phyloP scores from a whole-genome alignment of 371 early-diverging fungal genomes.

The Syncephalis fuscata region DNA sequence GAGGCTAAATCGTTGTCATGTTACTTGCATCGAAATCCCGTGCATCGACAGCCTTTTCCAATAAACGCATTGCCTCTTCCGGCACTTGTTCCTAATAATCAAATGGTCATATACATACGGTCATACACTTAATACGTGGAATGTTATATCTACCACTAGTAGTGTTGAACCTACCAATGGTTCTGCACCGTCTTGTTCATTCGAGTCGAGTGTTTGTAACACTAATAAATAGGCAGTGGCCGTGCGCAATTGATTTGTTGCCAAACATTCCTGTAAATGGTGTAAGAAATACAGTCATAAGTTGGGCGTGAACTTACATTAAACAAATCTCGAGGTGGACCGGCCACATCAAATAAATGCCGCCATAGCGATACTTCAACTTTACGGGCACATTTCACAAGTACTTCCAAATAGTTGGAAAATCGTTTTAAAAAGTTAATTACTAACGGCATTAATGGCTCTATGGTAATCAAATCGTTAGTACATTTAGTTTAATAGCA shows the following conservation, averaged over 20 bases:
- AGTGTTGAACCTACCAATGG: no score
- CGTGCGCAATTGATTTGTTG: slow-evolving; percentile 43
- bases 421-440: slow-evolving; percentile 58
- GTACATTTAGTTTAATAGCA: no score
- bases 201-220: slow-evolving; percentile 48
- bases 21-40: slow-evolving; percentile 50
- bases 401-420: slow-evolving; percentile 55
- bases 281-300: neutral
- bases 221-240: slow-evolving; percentile 78
- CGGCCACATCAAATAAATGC: slow-evolving; percentile 63
- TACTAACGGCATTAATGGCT: slow-evolving; percentile 44
- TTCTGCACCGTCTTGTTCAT: no score
- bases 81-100: slow-evolving; percentile 6
- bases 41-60: slow-evolving; percentile 54
- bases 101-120: neutral
- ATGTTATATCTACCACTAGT: no score
- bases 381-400: slow-evolving; percentile 80
- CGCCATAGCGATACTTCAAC: slow-evolving; percentile 82
- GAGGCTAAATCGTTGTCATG: neutral
- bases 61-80: slow-evolving; percentile 43
- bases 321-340: slow-evolving; percentile 61
- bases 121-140: neutral
- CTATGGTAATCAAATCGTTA: slow-evolving; percentile 14
- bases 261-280: slow-evolving; percentile 57
- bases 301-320: slow-evolving; percentile 23